Conservation (phyloP, 768 basidiomycete genomes). For the Pulveroboletus sp. region DNA sequence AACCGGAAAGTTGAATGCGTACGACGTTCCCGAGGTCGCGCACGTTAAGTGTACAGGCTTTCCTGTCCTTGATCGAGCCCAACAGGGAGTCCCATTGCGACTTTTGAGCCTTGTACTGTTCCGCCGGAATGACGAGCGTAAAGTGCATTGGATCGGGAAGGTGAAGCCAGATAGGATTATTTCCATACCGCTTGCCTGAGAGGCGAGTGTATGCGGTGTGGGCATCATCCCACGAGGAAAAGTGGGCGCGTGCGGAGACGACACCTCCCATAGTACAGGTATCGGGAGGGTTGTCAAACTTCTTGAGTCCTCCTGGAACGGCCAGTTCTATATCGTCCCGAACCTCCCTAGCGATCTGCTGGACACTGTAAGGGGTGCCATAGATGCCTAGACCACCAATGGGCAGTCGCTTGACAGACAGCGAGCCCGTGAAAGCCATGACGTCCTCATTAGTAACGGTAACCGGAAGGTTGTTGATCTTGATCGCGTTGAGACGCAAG, state of each 20-base stretch:
- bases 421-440: conserved; percentile 30
- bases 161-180: conserved; percentile 35
- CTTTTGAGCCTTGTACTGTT: conserved; percentile 51
- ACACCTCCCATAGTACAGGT: conserved; percentile 30
- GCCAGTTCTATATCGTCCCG: conserved; percentile 21
- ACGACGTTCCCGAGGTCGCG: conserved; percentile 25
- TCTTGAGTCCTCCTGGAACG: conserved; percentile 14
- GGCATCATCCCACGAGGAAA: conserved; percentile 47
- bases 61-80: conserved; percentile 33
- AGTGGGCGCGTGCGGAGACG: conserved; percentile 40
- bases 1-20: conserved; percentile 45
- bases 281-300: conserved; percentile 26
- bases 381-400: conserved; percentile 21
- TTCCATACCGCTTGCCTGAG: conserved; percentile 31
- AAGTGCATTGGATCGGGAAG: conserved; percentile 51
- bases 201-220: conserved; percentile 38
- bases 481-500: conserved; percentile 36
- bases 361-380: conserved; percentile 18
- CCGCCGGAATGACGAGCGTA: conserved; percentile 42
- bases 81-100: conserved; percentile 45
- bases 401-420: conserved; percentile 23
- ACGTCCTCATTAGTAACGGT: conserved; percentile 24
- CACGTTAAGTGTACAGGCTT: conserved; percentile 34
- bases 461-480: conserved; percentile 40
- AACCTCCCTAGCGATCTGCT: conserved; percentile 20